Percentiles rank a stretch among this genome's conserved stretches.
These are phyloP conservation scores for Pythium biforme DNA, from an alignment of 352 stramenopile genomes.

Conservation along the genomic window DNA sequence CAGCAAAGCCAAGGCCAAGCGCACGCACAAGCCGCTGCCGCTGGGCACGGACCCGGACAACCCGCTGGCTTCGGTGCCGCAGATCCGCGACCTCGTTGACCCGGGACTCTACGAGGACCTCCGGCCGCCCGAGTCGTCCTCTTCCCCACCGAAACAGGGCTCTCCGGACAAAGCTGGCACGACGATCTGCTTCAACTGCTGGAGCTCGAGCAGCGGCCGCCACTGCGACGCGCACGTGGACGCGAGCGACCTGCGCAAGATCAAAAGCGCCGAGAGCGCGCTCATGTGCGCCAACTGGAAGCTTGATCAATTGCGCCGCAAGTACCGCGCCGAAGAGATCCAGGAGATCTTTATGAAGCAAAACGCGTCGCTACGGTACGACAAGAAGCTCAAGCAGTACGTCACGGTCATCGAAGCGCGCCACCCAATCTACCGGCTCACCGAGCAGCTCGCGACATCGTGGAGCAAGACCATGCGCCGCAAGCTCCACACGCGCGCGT, in stretches of 20 bases:
- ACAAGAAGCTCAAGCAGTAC: constrained; percentile 86
- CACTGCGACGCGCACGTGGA: constrained; percentile 69
- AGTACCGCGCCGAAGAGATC: constrained; percentile 89
- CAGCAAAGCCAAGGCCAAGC: constrained; percentile 10
- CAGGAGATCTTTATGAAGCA: constrained; percentile 92
- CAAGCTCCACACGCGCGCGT: constrained; percentile 81
- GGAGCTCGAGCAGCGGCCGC: constrained; percentile 86
- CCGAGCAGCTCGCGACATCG: constrained; percentile 41
- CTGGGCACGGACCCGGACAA: constrained; percentile 21
- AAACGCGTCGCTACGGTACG: constrained; percentile 85
- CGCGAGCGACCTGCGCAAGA: constrained; percentile 45
- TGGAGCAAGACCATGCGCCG: constrained; percentile 90
- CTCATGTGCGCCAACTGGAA: constrained; percentile 94
- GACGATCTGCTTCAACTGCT: constrained; percentile 92
- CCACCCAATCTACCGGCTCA: constrained; percentile 90
- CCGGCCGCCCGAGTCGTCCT: not conserved
- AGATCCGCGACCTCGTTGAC: constrained; percentile 78
- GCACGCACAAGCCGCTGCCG: not conserved
- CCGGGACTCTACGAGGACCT: constrained; percentile 60
- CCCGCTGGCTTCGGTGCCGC: constrained; percentile 32
- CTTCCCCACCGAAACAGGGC: not conserved
- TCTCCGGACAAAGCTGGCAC: constrained; percentile 5
- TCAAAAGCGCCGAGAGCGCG: constrained; percentile 61
- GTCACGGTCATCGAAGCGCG: constrained; percentile 85
- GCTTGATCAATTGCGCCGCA: constrained; percentile 80